These are phyloP conservation scores for Acanthamoeba culbertsoni DNA, from an alignment of 208 protist genomes.

Conservation along the genomic window DNA sequence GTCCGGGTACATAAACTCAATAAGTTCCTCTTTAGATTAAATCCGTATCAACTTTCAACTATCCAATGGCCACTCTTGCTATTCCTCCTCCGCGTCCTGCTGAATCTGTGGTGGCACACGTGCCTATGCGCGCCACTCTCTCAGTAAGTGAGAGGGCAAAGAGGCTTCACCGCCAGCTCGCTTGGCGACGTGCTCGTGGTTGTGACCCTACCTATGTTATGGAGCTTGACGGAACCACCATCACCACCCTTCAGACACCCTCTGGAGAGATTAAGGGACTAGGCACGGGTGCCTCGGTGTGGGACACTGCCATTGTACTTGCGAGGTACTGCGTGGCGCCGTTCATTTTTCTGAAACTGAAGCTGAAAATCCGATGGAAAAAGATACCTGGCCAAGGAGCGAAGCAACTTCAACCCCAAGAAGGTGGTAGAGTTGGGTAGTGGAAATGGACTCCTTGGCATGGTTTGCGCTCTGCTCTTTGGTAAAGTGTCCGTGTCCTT, in stretches of 20 bases:
- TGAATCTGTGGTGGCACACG: neutral
- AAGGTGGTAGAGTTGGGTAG: conserved; percentile 2
- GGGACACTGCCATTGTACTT: conserved; percentile 50
- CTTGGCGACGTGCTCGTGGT: neutral
- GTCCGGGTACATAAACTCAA: no score
- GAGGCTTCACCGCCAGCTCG: conserved; percentile 4
- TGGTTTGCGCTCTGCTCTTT: conserved; percentile 35
- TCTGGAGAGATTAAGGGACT: conserved; percentile 20
- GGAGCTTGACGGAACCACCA: conserved; percentile 31
- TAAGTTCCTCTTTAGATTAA: neutral
- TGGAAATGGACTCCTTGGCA: conserved; percentile 23
- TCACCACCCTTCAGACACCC: conserved; percentile 16
- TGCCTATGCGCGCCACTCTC: neutral
- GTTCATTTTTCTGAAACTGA: neutral
- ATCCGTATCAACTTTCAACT: no score
- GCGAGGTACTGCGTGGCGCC: neutral
- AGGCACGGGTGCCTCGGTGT: conserved; percentile 20
- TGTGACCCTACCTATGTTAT: neutral
- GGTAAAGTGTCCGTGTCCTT: neutral
- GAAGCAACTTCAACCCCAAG: neutral
- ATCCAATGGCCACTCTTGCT: neutral
- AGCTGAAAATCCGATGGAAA: neutral
- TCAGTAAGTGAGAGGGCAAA: conserved; percentile 1
- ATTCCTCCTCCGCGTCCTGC: neutral
- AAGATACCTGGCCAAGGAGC: conserved; percentile 19